Evolutionary conservation across 176 grass and related monocot genomes (phyloP), one percentile per base, ranked within the genome.

Genomic region (Stipa capillata): DNA sequence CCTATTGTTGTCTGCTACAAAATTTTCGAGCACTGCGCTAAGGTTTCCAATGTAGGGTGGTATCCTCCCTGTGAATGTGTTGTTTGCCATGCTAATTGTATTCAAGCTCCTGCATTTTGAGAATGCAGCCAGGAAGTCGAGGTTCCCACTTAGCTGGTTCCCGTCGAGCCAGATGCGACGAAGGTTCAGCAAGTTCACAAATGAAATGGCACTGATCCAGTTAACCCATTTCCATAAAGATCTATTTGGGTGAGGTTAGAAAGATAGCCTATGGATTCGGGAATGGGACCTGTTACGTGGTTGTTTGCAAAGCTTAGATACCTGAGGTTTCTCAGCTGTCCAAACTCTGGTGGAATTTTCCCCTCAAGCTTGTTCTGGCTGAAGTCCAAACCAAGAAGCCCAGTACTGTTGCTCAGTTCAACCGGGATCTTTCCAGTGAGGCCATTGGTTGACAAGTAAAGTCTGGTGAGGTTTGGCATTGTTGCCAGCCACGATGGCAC

Each of bases 401-500:
- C n/a, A 1, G 39, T 82, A 41, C 58, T 40, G 25, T 82, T 82
- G 72, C 53, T 78, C 49, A 86, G 50, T 42, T 54, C 73, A 64
- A 85, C 42, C 0, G 78, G 88, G 6, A 90, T 86, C 40, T 59
- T 66, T 50, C 88, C 88, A 73, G 72, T 69, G 33, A 90, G 72
- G 1, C 28, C 18, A 72, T 90, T 90, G 17, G 59, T 72, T 14
- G 79, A 51, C 78, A 90, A 55, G 70, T 54, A 59, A 62, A 80
- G 76, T 35, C 0, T 3, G 0, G 65, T 73, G 39, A 89, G 87
- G 9, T 37, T 85, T 15, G 51, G 41, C 15, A 89, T 53, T 6
- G 29, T 59, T 6, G 66, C 79, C 20, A 82, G 15, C 85, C 85
- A 87, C 37, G 44, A 72, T 53, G 85, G 79, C 43, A 87, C 73